Evolutionary conservation across 2,329 filamentous ascomycete species (phyloP).

Genomic region (Cercospora sp.): DNA sequence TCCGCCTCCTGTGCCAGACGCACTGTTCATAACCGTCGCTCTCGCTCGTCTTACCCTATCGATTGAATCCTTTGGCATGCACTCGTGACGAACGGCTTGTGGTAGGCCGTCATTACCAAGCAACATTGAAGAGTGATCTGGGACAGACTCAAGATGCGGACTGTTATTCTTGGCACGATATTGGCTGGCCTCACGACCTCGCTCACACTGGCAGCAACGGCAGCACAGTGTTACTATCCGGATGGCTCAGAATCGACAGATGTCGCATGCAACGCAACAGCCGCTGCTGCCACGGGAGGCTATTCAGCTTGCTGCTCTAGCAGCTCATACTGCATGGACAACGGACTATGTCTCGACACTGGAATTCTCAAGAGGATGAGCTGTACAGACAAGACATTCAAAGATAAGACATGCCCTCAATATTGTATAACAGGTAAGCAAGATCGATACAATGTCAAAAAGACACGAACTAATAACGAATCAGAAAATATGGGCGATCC

Average conservation of each 20-base stretch:
- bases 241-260: constrained; percentile 21
- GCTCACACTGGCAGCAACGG: not conserved
- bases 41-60: not conserved
- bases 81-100: not conserved
- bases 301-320: constrained; percentile 22
- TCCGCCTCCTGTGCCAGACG: constrained; percentile 2
- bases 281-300: constrained; percentile 3
- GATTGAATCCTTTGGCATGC: not conserved
- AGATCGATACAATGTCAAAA: not conserved
- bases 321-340: constrained; percentile 23
- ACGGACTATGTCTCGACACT: constrained; percentile 22
- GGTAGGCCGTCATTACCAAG: not conserved
- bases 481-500: constrained; percentile 17
- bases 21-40: not conserved
- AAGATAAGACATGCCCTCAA: constrained; percentile 15
- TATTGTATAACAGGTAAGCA: constrained; percentile 23
- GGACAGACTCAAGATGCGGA: constrained; percentile 1
- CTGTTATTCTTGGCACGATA: not conserved
- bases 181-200: not conserved
- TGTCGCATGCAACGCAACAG: constrained; percentile 21
- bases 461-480: not conserved
- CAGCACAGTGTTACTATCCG: constrained; percentile 24
- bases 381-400: constrained; percentile 23
- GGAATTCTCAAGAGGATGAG: constrained; percentile 21
- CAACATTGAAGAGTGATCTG: not conserved